Evolutionary conservation across 2,329 filamentous ascomycete species (phyloP).

Genomic region (Sarocladium brachiariae): DNA sequence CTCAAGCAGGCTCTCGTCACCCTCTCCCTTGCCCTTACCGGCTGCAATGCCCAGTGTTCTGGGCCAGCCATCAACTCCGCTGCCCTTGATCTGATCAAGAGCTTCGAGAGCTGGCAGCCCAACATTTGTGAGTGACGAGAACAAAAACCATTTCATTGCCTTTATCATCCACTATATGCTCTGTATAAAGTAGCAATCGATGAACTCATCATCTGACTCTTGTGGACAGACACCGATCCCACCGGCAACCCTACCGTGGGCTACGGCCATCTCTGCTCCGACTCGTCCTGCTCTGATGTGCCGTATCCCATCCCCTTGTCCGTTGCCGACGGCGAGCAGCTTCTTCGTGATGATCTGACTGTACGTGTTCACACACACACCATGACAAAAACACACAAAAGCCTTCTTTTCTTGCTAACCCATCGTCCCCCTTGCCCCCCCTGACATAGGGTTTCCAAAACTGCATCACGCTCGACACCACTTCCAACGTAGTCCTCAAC

Average conservation of each 20-base stretch:
- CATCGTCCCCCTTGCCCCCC: background rate
- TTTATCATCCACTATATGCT: too few species aligned
- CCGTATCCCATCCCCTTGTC: slow-evolving; percentile 38
- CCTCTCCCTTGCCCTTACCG: background rate
- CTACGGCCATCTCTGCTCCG: slow-evolving; percentile 41
- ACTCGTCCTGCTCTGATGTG: slow-evolving; percentile 35
- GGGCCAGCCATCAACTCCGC: slow-evolving; percentile 7
- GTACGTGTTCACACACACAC: slow-evolving; percentile 9
- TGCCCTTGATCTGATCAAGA: slow-evolving; percentile 9
- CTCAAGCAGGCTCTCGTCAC: background rate
- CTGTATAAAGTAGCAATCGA: too few species aligned
- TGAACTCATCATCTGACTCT: too few species aligned
- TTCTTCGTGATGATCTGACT: slow-evolving; percentile 32
- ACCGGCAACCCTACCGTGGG: slow-evolving; percentile 41
- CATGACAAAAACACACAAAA: background rate
- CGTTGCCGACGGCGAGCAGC: slow-evolving; percentile 28
- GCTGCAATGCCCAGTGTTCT: background rate
- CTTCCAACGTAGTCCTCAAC: slow-evolving; percentile 31
- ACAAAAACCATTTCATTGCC: background rate
- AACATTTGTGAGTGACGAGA: slow-evolving; percentile 7
- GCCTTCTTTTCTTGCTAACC: background rate
- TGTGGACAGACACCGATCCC: slow-evolving; percentile 28
- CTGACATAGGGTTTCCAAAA: slow-evolving; percentile 25
- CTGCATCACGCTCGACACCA: slow-evolving; percentile 26
- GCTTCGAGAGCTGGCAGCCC: slow-evolving; percentile 9